Base-by-base conservation (phyloP, 495 filamentous ascomycete species). In the Evernia prunastri region DNA sequence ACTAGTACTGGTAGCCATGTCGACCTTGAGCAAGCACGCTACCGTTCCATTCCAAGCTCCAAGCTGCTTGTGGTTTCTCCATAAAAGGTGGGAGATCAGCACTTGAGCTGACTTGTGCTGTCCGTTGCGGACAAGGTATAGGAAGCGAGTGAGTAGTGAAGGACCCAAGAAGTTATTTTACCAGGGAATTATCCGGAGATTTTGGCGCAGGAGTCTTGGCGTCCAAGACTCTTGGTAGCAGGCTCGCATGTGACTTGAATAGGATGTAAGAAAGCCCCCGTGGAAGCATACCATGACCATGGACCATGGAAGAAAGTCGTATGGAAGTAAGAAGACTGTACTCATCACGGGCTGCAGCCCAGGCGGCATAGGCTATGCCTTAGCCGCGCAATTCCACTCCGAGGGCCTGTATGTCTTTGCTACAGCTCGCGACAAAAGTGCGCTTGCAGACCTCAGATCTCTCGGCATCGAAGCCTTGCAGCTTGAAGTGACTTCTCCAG, bases 351-450 rank as follows among this genome's bases (percentile, higher is more conserved):
- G 61, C n/a, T 82, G 80, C 61, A 78, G 74, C 62, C 72, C 75
- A 47, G 82, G 80, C 23, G 79, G 82, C 54, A 80, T 86, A 63
- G 84, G 84, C 18, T 73, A 75, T 51, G 80, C 77, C n/a, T 74
- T 87, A 15, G 85, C 84, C 7, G 68, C 68, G 6, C 75, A 74
- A 36, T 86, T 86, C 70, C 76, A 79, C 29, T 60, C 63, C 4
- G 70, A 68, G 27, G 83, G 81, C 20, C 78, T 73, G 63, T 78
- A 76, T 18, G 84, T 87, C 53, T 84, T 84, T 66, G 84, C 85
- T 20, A 82, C 84, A 27, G 77, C 79, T 7, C 81, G 84, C 53
- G 70, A 78, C 60, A 72, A 78, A 20, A 67, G 67, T 23, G 71
- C 77, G 35, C 74, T 85, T 31, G 63, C 78, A 29, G 80, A 79